Conservation (phyloP, 2,329 filamentous ascomycete species). For the Ascochyta viciae-villosae region DNA sequence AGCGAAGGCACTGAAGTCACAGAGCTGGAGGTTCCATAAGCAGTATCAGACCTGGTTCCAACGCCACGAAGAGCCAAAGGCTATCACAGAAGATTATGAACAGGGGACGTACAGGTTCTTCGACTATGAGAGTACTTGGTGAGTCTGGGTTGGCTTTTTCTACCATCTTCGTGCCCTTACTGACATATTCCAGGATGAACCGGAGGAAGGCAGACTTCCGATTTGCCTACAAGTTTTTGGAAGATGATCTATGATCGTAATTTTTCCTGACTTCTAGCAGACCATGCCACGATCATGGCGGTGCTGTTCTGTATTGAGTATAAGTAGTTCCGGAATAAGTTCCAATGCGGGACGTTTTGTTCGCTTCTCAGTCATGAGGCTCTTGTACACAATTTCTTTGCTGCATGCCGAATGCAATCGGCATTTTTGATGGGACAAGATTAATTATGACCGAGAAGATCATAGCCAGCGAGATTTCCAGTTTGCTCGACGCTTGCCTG, state of each 20-base stretch:
- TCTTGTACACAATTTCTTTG: constrained; percentile 6
- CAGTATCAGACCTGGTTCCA: constrained; percentile 99
- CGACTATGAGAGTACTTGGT: constrained; percentile 99
- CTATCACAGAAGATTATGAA: constrained; percentile 97
- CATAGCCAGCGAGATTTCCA: no score
- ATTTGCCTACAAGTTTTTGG: constrained; percentile 96
- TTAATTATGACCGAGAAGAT: neutral
- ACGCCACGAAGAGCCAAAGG: constrained; percentile 96
- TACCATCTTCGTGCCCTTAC: constrained; percentile 1
- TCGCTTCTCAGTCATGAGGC: constrained; percentile 20
- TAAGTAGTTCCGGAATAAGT: constrained; percentile 43
- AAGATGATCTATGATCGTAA: constrained; percentile 76
- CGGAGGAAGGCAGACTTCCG: constrained; percentile 97
- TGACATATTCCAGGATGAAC: constrained; percentile 81
- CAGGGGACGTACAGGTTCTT: constrained; percentile 99
- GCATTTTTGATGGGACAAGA: neutral
- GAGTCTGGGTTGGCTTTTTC: constrained; percentile 22
- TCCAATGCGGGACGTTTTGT: constrained; percentile 29
- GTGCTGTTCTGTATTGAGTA: constrained; percentile 42
- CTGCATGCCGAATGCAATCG: neutral
- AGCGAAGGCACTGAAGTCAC: constrained; percentile 95
- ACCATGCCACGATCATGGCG: constrained; percentile 16
- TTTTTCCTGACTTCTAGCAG: constrained; percentile 1
- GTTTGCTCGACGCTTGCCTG: no score
- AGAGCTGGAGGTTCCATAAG: constrained; percentile 99